A percentile compares a stretch with the other conserved stretches of the same genome.
These are phyloP conservation scores for Hypericum perforatum DNA, from an alignment of 345 rosid genomes.

Conservation along the genomic window DNA sequence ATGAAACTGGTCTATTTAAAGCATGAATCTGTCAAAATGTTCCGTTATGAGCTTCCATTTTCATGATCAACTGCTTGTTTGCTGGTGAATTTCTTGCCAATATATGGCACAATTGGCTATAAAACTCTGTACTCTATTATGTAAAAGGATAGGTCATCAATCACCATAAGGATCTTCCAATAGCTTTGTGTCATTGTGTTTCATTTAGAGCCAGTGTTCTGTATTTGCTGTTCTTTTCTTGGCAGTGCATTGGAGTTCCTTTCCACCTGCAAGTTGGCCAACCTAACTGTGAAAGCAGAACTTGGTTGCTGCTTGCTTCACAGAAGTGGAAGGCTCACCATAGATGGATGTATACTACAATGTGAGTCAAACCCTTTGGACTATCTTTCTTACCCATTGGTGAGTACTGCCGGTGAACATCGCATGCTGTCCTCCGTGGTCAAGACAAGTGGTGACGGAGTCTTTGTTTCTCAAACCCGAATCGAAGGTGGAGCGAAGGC, in stretches of 20 bases:
- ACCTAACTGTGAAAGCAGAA: slow-evolving; percentile 81
- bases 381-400: slow-evolving; percentile 76
- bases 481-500: slow-evolving; percentile 95
- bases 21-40: no score
- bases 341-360: slow-evolving; percentile 84
- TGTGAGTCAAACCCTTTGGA: slow-evolving; percentile 79
- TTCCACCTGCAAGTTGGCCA: slow-evolving; percentile 73
- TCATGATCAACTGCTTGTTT: no score
- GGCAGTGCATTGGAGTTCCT: slow-evolving; percentile 80
- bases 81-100: no score
- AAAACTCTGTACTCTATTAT: no score
- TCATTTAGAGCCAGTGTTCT: slow-evolving; percentile 2
- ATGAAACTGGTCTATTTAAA: no score
- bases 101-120: no score
- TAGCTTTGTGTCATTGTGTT: background rate
- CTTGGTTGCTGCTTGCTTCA: slow-evolving; percentile 95
- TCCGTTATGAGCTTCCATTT: no score
- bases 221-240: slow-evolving; percentile 13
- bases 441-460: slow-evolving; percentile 39
- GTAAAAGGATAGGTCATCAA: background rate
- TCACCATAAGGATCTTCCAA: slow-evolving; percentile 12
- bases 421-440: slow-evolving; percentile 24
- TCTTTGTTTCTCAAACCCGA: slow-evolving; percentile 57
- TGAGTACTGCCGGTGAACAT: slow-evolving; percentile 52
- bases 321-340: slow-evolving; percentile 75